Conservation (phyloP, 208 protist species). For the Acanthamoeba castellanii region DNA sequence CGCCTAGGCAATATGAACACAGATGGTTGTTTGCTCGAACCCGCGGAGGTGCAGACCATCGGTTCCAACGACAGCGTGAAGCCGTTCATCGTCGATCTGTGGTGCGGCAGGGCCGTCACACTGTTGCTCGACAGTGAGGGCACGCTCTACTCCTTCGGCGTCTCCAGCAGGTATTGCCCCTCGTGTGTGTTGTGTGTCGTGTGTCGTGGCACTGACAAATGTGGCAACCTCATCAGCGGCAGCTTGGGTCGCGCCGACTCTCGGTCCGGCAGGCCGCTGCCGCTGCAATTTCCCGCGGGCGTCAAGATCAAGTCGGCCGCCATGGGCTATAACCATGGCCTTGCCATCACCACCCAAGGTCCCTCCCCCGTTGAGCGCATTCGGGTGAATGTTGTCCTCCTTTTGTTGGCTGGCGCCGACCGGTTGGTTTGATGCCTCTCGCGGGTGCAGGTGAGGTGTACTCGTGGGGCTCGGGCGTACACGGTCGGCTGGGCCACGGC, state of each 20-base stretch:
- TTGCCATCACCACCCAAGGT: neutral
- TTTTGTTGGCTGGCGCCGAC: neutral
- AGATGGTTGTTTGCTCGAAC: too few relatives aligned
- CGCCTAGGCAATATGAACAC: neutral
- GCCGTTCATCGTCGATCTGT: neutral
- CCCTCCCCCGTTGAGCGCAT: too few relatives aligned
- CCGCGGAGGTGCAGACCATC: neutral
- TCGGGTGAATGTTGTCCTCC: too few relatives aligned
- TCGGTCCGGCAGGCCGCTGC: neutral
- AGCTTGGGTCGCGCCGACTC: neutral
- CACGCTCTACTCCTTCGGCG: neutral
- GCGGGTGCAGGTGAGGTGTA: neutral
- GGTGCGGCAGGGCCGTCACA: neutral
- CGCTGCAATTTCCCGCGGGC: neutral
- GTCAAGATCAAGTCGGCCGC: neutral
- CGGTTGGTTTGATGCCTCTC: too few relatives aligned
- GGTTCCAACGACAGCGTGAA: neutral
- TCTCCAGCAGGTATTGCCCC: neutral
- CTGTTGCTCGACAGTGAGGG: neutral
- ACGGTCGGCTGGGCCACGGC: neutral
- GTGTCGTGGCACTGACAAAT: too few relatives aligned
- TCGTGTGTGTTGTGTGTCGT: too few relatives aligned
- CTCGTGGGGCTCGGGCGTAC: neutral
- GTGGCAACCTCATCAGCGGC: too few relatives aligned
- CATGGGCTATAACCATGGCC: neutral